Base-by-base conservation (phyloP, 306 rosid species). In the Mimosa pudica region DNA sequence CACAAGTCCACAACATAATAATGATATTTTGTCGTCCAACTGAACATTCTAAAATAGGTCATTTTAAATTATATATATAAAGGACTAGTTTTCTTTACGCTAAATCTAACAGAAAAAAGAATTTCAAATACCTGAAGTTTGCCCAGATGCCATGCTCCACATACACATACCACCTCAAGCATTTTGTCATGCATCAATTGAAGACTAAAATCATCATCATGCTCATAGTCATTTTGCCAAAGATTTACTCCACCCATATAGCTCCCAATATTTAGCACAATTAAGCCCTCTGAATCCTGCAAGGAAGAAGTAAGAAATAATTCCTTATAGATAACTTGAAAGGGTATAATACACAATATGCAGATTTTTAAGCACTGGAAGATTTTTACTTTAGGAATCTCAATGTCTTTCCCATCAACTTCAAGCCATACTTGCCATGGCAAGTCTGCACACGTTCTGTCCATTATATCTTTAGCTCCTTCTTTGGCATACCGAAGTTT, bases 391-490 rank as follows among this genome's bases (percentile, higher is more conserved):
- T 88, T 86, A 6, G 96, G 96, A 85, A 91, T 88, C 41, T 89
- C 93, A 54, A 89, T 67, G 83, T 89, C 92, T 83, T 55, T 80
- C 75, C 96, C 96, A 41, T 91, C 96, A 80, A 91, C 96, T 85
- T 91, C 96, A 81, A 91, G 96, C 92, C 92, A 91, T 60, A 89
- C 93, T 86, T 89, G 96, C 96, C 93, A 91, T 46, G 96, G 96
- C 82, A 91, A 88, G 84, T 91, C 96, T 42, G 96, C 96, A 83
- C 96, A 91, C 12, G 93, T 79, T 88, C 96, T 84, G 81, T 89
- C 93, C 96, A 91, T 89, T 76, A 91, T 91, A 80, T 89, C 96
- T 81, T 90, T 91, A 33, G 96, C 96, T 55, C 96, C 96, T 86
- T 91, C 96, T 86, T 91, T 91, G 73, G 96, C 96, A 82, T 91